Evolutionary conservation across 2,329 filamentous ascomycete genomes (phyloP).

Genomic region (Pseudovirgaria hyperparasitica): DNA sequence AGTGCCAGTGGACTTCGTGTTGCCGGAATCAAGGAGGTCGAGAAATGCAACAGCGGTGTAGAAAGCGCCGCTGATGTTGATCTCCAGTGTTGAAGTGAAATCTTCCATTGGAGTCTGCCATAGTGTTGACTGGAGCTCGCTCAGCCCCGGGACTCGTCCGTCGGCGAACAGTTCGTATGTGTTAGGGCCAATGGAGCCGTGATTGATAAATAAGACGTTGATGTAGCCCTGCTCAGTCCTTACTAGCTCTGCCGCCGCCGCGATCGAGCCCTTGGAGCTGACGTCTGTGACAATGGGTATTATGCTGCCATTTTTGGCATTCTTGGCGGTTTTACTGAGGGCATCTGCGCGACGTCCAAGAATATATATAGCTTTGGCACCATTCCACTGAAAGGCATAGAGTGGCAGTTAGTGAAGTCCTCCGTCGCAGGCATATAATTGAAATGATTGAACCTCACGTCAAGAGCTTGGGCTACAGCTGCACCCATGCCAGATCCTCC

Average conservation of each 20-base stretch:
- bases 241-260: conserved; percentile 7
- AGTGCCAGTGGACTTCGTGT: too few relatives aligned
- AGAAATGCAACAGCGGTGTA: conserved; percentile 30
- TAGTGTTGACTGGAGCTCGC: conserved; percentile 6
- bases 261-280: conserved; percentile 9
- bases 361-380: conserved; percentile 13
- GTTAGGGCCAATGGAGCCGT: conserved; percentile 9
- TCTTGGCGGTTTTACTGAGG: too few relatives aligned
- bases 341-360: conserved; percentile 11
- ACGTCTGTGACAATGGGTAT: conserved; percentile 10
- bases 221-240: conserved; percentile 10
- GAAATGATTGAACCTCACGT: too few relatives aligned
- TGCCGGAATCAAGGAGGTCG: conserved; percentile 28
- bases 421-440: too few relatives aligned
- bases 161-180: conserved; percentile 7
- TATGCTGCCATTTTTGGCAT: conserved; percentile 5
- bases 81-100: conserved; percentile 20
- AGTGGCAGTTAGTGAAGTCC: too few relatives aligned
- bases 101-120: conserved; percentile 23
- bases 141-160: conserved; percentile 3
- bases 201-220: conserved; percentile 13
- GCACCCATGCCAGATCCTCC: conserved; percentile 11
- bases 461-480: too few relatives aligned
- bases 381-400: too few relatives aligned
- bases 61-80: conserved; percentile 28